Percentiles rank a stretch among this genome's conserved stretches.
These are phyloP conservation scores for Agrostemma githago DNA, from an alignment of 148 eudicot species.

Conservation along the genomic window DNA sequence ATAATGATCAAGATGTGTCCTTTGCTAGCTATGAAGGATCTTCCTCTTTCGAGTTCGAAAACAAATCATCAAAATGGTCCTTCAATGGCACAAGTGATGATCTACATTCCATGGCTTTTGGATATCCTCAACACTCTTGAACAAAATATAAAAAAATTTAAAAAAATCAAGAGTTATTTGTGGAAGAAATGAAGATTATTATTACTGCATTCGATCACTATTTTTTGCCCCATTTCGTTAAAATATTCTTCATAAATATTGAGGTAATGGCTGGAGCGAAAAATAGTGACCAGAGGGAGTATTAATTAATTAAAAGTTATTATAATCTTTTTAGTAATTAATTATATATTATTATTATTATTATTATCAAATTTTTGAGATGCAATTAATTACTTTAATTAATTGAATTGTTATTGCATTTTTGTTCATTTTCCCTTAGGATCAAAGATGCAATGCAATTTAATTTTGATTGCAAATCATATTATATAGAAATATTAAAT, in stretches of 20 bases:
- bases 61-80: constrained; percentile 37
- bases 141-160: constrained; percentile 12
- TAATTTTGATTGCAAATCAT: constrained; percentile 23
- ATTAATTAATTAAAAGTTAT: too few species aligned
- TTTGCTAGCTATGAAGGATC: constrained; percentile 51
- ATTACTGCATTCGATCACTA: not conserved
- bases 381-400: constrained; percentile 4
- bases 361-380: constrained; percentile 23
- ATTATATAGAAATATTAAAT: constrained; percentile 11
- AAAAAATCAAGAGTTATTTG: not conserved
- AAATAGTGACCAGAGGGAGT: too few species aligned
- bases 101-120: constrained; percentile 65
- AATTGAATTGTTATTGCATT: constrained; percentile 9
- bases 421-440: constrained; percentile 16
- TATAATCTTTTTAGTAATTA: too few species aligned
- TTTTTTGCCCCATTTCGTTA: too few species aligned
- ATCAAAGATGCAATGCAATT: constrained; percentile 18
- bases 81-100: constrained; percentile 53
- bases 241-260: too few species aligned
- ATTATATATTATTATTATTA: not conserved
- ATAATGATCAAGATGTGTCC: constrained; percentile 46
- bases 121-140: constrained; percentile 53
- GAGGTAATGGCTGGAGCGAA: too few species aligned
- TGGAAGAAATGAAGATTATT: not conserved
- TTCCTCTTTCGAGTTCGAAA: constrained; percentile 45